Base-by-base conservation (phyloP, 768 basidiomycete genomes). In the Russula abietina region DNA sequence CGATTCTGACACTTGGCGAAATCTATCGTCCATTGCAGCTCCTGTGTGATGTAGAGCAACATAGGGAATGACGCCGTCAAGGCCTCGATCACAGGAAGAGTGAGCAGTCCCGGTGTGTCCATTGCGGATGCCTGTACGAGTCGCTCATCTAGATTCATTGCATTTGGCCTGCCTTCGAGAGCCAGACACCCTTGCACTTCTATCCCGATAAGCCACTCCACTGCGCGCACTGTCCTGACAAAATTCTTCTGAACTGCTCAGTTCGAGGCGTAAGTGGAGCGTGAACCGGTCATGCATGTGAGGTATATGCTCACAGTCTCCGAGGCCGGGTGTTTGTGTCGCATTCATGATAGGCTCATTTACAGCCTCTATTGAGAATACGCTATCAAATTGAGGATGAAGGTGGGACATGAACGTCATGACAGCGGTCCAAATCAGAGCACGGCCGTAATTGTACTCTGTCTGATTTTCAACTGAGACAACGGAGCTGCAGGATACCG, bases 261-360 rank as follows among this genome's bases (percentile, higher is more conserved):
- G 22, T 16, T 4, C 16, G 38, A 28, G n/a, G 30, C 11, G 50
- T 52, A 28, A 38, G 50, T 7, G 4, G 26, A 38, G 38, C 6
- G 43, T 24, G 1, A 10, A 54, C 43, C 30, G 26, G 24, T 38
- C 14, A 12, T 9, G n/a, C 10, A 30, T 14, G 17, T 26, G 16
- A 38, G 38, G 45, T 11, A 12, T 66, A 69, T 66, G 69, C 84
- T 58, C 70, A 90, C 89, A 92, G 46, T 79, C 76, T 26, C 88
- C 89, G 50, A 87, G 84, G 32, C 78, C 82, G 0, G 90, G 89
- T 1, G 90, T 91, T 64, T 78, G 72, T n/a, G 59, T 70, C 9
- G 88, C 87, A 68, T 92, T 74, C 86, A 84, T 87, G 68, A 88
- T 83, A 0, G 87, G 87, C 61, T 92, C 90, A 65, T 92, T 92